A percentile compares a stretch with the other conserved stretches of the same genome.
Evolutionary conservation across 2,329 filamentous ascomycete species (phyloP).

Genomic region (Leptosphaerulina australis): DNA sequence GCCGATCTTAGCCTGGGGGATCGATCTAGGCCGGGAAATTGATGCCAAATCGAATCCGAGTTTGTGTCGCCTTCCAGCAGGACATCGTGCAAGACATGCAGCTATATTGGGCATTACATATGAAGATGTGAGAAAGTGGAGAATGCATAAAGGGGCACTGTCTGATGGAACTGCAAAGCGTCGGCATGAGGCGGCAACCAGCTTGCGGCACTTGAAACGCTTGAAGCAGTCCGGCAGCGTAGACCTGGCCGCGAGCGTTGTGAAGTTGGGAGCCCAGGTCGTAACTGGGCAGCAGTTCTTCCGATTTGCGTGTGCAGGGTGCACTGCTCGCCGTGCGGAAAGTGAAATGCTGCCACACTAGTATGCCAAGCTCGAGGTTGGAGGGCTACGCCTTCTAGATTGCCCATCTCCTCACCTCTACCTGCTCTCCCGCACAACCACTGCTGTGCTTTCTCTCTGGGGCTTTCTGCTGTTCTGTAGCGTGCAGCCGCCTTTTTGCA

Average conservation of each 20-base stretch:
- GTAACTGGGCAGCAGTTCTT: conserved; percentile 19
- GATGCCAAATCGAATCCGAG: conserved; percentile 5
- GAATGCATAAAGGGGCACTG: conserved; percentile 35
- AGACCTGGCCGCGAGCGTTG: conserved; percentile 8
- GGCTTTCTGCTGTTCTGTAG: conserved; percentile 36
- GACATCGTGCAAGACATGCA: background rate
- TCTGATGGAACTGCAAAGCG: conserved; percentile 18
- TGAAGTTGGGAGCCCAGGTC: conserved; percentile 3
- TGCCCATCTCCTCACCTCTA: conserved; percentile 30
- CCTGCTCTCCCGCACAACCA: conserved; percentile 31
- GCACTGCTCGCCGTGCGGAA: conserved; percentile 14
- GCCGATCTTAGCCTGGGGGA: conserved; percentile 18
- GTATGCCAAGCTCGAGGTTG: conserved; percentile 5
- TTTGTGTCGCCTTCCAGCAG: background rate
- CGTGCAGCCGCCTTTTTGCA: conserved; percentile 40
- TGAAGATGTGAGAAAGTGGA: conserved; percentile 9
- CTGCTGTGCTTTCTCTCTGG: conserved; percentile 32
- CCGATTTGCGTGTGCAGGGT: conserved; percentile 11
- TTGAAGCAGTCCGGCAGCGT: conserved; percentile 18
- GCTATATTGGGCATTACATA: conserved; percentile 6
- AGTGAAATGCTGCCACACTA: background rate
- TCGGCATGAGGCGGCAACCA: conserved; percentile 28
- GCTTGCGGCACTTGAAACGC: conserved; percentile 28
- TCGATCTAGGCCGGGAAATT: conserved; percentile 8
- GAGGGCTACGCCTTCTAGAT: conserved; percentile 14